A percentile compares a stretch with the other conserved stretches of the same genome.
Evolutionary conservation across 75 land plant genomes (phyloP).

Genomic region (Sequoia sempervirens): DNA sequence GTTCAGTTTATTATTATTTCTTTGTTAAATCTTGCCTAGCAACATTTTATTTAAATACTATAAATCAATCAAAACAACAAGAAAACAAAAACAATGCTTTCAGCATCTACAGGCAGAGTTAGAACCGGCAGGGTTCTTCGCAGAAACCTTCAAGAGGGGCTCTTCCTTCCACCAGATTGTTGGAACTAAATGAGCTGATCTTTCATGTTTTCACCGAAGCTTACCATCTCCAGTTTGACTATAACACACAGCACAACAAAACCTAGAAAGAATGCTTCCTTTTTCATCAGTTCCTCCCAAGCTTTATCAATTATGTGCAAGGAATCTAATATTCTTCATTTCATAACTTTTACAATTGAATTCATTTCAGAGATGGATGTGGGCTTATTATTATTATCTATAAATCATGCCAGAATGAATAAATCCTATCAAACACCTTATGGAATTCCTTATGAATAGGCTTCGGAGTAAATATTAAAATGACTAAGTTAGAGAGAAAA

Average conservation of each 20-base stretch:
- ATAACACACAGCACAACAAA: background rate
- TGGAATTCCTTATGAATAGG: background rate
- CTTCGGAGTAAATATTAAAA: too few relatives aligned
- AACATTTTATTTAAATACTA: too few relatives aligned
- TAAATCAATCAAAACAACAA: too few relatives aligned
- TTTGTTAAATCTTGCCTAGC: too few relatives aligned
- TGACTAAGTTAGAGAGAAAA: too few relatives aligned
- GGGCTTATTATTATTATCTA: background rate
- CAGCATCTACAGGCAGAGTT: too few relatives aligned
- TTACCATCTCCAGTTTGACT: background rate
- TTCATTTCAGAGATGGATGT: background rate
- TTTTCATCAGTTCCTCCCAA: background rate
- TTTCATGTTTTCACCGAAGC: background rate
- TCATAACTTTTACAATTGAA: background rate
- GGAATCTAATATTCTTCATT: background rate
- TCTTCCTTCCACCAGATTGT: background rate
- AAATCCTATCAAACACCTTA: background rate
- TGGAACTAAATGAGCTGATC: background rate
- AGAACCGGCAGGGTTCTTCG: too few relatives aligned
- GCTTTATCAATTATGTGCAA: too few relatives aligned
- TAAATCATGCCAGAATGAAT: background rate
- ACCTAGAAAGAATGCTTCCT: background rate
- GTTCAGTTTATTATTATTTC: too few relatives aligned
- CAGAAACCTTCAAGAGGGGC: background rate
- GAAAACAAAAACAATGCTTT: too few relatives aligned